phyloP scores from a whole-genome alignment of 2,329 filamentous ascomycete genomes.

The Penicillium thymicola region DNA sequence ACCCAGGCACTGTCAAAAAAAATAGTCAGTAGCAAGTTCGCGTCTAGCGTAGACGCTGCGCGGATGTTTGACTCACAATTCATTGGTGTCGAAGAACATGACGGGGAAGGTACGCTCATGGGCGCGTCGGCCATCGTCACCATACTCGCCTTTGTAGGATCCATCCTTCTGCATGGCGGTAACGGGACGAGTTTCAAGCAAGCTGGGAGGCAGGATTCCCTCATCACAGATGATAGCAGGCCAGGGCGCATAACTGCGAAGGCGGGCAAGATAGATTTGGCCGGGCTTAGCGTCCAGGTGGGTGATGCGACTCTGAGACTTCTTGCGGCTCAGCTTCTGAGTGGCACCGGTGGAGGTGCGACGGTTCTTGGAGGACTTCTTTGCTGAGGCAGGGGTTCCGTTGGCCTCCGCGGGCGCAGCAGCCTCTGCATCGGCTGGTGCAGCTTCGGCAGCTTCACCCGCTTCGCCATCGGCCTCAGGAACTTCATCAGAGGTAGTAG shows the following conservation, averaged over 20 bases:
- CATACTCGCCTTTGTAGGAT: slow-evolving; percentile 80
- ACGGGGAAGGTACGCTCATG: slow-evolving; percentile 85
- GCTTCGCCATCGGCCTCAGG: slow-evolving; percentile 26
- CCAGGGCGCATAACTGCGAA: slow-evolving; percentile 95
- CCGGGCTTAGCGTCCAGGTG: slow-evolving; percentile 82
- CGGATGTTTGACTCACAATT: slow-evolving; percentile 71
- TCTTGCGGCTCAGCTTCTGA: slow-evolving; percentile 83
- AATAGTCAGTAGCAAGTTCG: slow-evolving; percentile 2
- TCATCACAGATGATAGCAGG: slow-evolving; percentile 92
- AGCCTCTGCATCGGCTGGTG: slow-evolving; percentile 26
- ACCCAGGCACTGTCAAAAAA: slow-evolving; percentile 72
- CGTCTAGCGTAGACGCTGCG: background rate
- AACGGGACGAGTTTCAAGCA: slow-evolving; percentile 76
- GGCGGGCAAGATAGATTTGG: slow-evolving; percentile 85
- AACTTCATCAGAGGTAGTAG: slow-evolving; percentile 22
- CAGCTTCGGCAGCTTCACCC: slow-evolving; percentile 18
- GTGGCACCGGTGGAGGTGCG: slow-evolving; percentile 67
- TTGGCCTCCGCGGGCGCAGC: slow-evolving; percentile 39
- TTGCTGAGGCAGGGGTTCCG: slow-evolving; percentile 49
- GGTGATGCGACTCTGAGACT: slow-evolving; percentile 67
- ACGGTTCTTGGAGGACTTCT: slow-evolving; percentile 57
- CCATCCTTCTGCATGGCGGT: slow-evolving; percentile 79
- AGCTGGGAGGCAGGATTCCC: slow-evolving; percentile 78
- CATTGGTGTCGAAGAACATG: slow-evolving; percentile 93
- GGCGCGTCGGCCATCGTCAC: slow-evolving; percentile 80